phyloP scores from a whole-genome alignment of 495 filamentous ascomycete species.

The Stereocaulon alpinum region DNA sequence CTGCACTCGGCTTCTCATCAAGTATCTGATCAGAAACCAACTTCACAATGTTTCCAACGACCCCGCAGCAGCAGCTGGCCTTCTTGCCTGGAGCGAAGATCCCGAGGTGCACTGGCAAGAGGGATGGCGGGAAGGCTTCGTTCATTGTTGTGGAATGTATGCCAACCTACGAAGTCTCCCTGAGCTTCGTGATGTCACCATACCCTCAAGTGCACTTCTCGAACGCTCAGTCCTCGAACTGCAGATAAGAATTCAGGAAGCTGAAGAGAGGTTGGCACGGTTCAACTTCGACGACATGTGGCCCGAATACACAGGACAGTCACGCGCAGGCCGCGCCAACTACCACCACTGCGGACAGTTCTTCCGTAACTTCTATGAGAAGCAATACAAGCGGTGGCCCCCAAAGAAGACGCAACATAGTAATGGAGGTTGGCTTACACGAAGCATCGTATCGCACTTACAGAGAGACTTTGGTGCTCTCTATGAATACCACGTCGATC shows the following conservation, averaged over 20 bases:
- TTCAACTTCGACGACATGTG: slow-evolving; percentile 45
- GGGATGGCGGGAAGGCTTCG: slow-evolving; percentile 48
- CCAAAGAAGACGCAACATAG: slow-evolving; percentile 21
- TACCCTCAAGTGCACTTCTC: slow-evolving; percentile 20
- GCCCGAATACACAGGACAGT: neutral
- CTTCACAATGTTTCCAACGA: slow-evolving; percentile 55
- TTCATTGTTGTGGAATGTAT: slow-evolving; percentile 5
- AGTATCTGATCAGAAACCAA: slow-evolving; percentile 38
- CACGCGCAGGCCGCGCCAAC: neutral
- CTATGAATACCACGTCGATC: slow-evolving; percentile 60
- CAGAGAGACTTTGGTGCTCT: slow-evolving; percentile 55
- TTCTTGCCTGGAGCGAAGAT: slow-evolving; percentile 52
- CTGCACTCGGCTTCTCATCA: slow-evolving; percentile 28
- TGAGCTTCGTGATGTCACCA: slow-evolving; percentile 2
- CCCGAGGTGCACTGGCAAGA: slow-evolving; percentile 38
- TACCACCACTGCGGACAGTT: slow-evolving; percentile 11
- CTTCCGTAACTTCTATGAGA: slow-evolving; percentile 33
- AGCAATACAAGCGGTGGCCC: slow-evolving; percentile 49
- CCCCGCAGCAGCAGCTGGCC: slow-evolving; percentile 44
- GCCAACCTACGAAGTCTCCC: neutral
- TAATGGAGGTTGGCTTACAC: slow-evolving; percentile 45
- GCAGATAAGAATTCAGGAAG: slow-evolving; percentile 46
- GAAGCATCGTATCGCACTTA: slow-evolving; percentile 40
- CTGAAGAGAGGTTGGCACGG: slow-evolving; percentile 43
- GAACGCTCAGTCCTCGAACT: slow-evolving; percentile 50